Conservation (phyloP, 352 stramenopile species). For the Globisporangium canariense region DNA sequence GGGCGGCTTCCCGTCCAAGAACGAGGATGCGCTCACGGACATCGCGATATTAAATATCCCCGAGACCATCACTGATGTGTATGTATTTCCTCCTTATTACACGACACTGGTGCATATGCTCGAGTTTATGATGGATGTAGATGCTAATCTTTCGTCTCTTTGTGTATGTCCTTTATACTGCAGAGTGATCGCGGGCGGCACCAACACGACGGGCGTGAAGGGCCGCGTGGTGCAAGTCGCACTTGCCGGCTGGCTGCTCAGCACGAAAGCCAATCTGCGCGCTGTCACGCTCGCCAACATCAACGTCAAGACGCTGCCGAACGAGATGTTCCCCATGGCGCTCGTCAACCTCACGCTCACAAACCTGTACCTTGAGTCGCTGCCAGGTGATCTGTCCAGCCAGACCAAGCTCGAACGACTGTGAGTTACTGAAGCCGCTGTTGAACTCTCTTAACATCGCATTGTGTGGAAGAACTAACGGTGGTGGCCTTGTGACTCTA, state of each 20-base stretch:
- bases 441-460: no score
- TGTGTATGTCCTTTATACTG: background rate
- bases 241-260: slow-evolving; percentile 15
- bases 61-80: slow-evolving; percentile 5
- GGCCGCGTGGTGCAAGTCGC: slow-evolving; percentile 7
- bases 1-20: slow-evolving; percentile 11
- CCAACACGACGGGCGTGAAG: slow-evolving; percentile 12
- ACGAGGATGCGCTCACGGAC: slow-evolving; percentile 15
- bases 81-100: background rate
- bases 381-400: slow-evolving; percentile 8
- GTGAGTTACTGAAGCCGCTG: background rate
- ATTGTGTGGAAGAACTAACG: background rate
- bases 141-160: background rate
- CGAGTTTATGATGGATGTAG: background rate
- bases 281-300: slow-evolving; percentile 18
- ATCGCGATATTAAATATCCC: slow-evolving; percentile 14
- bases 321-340: slow-evolving; percentile 17
- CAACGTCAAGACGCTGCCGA: slow-evolving; percentile 9
- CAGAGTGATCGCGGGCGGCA: slow-evolving; percentile 13
- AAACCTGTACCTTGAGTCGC: slow-evolving; percentile 8
- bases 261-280: slow-evolving; percentile 10
- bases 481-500: background rate
- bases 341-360: slow-evolving; percentile 13
- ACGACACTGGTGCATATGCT: background rate
- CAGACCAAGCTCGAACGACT: slow-evolving; percentile 11